Evolutionary conservation across 768 basidiomycete species (phyloP).

Genomic region (Mycena crocata): DNA sequence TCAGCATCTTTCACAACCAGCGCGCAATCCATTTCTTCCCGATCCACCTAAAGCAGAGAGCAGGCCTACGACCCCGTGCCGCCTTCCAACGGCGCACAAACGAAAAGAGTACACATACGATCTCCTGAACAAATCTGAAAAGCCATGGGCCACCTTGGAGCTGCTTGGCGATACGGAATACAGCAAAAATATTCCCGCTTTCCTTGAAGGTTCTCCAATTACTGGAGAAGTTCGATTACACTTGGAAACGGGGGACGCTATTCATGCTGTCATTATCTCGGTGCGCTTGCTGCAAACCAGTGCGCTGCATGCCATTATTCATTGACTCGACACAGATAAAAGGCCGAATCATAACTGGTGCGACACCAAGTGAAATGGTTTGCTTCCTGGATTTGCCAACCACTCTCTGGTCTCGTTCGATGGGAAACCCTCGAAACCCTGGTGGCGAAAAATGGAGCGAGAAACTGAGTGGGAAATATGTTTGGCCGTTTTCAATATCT

Average conservation of each 20-base stretch:
- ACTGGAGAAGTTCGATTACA: constrained; percentile 50
- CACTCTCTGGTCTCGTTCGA: constrained; percentile 52
- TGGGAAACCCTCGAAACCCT: constrained; percentile 43
- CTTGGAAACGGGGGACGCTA: constrained; percentile 53
- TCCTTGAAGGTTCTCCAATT: constrained; percentile 48
- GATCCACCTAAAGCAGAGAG: not conserved
- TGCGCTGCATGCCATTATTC: constrained; percentile 2
- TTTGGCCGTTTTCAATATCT: constrained; percentile 52
- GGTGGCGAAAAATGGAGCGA: constrained; percentile 27
- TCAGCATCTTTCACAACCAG: not conserved
- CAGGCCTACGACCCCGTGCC: not conserved
- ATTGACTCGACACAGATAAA: constrained; percentile 41
- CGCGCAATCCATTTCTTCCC: constrained; percentile 16
- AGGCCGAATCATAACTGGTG: constrained; percentile 53
- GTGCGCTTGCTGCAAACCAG: constrained; percentile 44
- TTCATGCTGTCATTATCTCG: constrained; percentile 60
- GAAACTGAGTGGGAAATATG: constrained; percentile 50
- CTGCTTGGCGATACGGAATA: constrained; percentile 55
- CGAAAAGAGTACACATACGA: constrained; percentile 38
- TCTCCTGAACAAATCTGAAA: constrained; percentile 44
- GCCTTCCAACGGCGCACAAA: not conserved
- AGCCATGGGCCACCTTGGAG: constrained; percentile 60
- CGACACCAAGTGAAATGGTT: constrained; percentile 47
- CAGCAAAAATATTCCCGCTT: constrained; percentile 49
- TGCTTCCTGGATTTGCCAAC: constrained; percentile 48